These are phyloP conservation scores for Fusarium denticulatum DNA, from an alignment of 2,329 filamentous ascomycete species.

Conservation along the genomic window DNA sequence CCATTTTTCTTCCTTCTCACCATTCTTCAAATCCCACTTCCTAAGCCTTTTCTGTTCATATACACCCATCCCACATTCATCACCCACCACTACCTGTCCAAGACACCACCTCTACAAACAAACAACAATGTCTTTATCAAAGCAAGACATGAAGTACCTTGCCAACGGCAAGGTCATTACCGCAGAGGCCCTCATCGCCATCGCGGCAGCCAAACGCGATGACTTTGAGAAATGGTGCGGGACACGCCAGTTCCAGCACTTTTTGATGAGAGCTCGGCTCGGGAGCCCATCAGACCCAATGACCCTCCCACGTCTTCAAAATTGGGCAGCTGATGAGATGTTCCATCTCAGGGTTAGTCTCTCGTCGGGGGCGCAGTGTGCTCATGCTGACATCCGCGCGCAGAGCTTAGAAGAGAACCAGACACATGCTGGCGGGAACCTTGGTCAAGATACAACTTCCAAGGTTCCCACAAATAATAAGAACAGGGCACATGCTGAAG, in stretches of 20 bases:
- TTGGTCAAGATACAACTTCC: not conserved
- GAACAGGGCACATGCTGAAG: not conserved
- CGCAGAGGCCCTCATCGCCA: not conserved
- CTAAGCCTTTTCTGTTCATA: not conserved
- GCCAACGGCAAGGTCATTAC: not conserved
- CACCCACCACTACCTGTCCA: not conserved
- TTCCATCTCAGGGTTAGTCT: not conserved
- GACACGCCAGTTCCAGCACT: not conserved
- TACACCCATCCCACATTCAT: not conserved
- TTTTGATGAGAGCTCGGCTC: not conserved
- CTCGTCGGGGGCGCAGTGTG: no score
- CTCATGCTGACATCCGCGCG: not conserved
- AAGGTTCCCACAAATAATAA: no score
- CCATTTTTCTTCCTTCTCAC: rapidly evolving
- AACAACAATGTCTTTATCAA: not conserved
- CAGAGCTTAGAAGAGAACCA: not conserved
- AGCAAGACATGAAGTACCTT: not conserved
- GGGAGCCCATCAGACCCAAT: not conserved
- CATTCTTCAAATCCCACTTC: not conserved
- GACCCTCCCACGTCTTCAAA: not conserved
- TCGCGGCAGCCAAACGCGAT: not conserved
- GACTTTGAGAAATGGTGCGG: not conserved
- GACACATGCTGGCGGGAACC: not conserved
- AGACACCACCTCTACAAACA: not conserved
- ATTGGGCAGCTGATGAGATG: not conserved